phyloP scores from a whole-genome alignment of 140 eudicot genomes.

The Stevia rebaudiana region DNA sequence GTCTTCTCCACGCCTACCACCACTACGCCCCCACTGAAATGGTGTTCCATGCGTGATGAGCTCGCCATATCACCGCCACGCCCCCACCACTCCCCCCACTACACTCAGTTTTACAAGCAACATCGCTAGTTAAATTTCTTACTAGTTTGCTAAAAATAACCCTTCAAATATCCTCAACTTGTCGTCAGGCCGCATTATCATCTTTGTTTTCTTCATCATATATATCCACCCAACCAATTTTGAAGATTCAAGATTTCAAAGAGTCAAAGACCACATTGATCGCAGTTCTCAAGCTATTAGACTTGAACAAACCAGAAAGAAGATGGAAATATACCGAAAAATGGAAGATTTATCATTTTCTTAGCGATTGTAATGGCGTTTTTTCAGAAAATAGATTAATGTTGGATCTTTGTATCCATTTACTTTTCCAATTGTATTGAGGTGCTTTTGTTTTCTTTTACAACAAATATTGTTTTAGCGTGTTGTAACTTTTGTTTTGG shows the following conservation, averaged over 20 bases:
- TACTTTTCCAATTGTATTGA: not conserved
- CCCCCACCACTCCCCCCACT: too few species aligned
- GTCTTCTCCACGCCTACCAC: too few species aligned
- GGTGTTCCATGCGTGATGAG: too few species aligned
- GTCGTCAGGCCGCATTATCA: too few species aligned
- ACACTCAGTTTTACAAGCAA: constrained; percentile 1
- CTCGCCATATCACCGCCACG: too few species aligned
- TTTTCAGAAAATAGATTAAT: not conserved
- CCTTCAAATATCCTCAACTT: constrained; percentile 1
- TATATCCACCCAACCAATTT: not conserved
- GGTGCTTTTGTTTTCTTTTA: not conserved
- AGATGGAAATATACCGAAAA: constrained; percentile 11
- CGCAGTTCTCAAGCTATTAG: not conserved
- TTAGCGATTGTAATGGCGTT: constrained; percentile 7
- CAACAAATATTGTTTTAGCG: too few species aligned
- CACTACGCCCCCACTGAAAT: too few species aligned
- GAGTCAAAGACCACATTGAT: not conserved
- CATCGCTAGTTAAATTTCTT: not conserved
- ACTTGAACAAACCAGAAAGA: not conserved
- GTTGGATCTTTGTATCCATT: not conserved
- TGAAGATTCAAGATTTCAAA: not conserved
- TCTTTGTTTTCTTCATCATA: not conserved
- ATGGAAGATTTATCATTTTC: not conserved
- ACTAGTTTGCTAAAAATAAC: too few species aligned
- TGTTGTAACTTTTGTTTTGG: too few species aligned